Base-by-base conservation (phyloP, 768 basidiomycete species). In the Calvatia gigantea region DNA sequence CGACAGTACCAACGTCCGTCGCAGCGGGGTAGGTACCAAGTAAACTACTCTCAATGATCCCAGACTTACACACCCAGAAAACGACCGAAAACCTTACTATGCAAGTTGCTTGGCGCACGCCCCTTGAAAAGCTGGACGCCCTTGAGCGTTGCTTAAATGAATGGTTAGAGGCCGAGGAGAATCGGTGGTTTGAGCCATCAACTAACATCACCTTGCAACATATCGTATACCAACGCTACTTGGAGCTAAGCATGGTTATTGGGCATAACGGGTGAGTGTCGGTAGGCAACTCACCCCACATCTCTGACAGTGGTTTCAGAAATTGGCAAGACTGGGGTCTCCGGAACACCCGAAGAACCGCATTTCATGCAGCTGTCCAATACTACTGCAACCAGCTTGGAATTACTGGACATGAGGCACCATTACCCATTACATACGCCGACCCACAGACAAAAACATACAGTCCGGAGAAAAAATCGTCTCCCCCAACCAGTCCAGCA, bases 101-200 rank as follows among this genome's bases (percentile, higher is more conserved):
- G 75, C 86, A 89, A 64, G 75, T 91, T 23, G 81, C 83, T 15
- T 91, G 89, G 88, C 78, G 78, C 9, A 91, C 89, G 2, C 85
- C 89, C 1, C 67, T 87, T 28, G 78, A 76, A 42, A 91, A 88
- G 67, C 67, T 92, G 0, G 89, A 91, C 60, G 77, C 75, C 23
- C 77, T 92, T 4, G 86, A 89, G 64, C 76, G 77, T 53, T 73
- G 71, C 47, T 66, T 92, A 57, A 90, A 90, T 58, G 78, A 82
- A 38, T 91, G 90, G 90, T 76, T 92, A 8, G 74, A 80, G 27
- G 88, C 84, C 7, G 90, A 91, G 64, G 85, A 89, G 65, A 87
- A 91, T 62, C 75, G 89, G 19, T 91, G 89, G 89, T 91, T 78
- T 62, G 78, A 85, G 49, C 83, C 89, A 3, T 77, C 75, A 27